phyloP scores from a whole-genome alignment of 257 asterid genomes.

The Nicotiana otophora region DNA sequence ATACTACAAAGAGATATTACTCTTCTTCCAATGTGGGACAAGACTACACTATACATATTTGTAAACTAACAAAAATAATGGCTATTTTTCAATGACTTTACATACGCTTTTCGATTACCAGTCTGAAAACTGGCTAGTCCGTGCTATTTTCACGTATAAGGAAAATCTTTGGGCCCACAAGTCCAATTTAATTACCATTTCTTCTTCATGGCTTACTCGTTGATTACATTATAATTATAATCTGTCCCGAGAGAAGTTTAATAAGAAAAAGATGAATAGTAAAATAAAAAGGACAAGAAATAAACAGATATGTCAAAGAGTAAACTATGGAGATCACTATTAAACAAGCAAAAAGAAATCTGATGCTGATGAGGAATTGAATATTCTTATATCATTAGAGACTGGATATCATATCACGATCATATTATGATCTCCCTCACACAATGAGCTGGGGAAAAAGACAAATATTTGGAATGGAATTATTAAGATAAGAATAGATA shows the following conservation, averaged over 20 bases:
- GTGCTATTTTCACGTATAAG: too few relatives aligned
- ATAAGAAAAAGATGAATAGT: not conserved
- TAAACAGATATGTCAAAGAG: not conserved
- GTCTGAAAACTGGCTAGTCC: too few relatives aligned
- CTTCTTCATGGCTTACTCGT: not conserved
- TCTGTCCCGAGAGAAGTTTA: not conserved
- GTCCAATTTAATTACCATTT: not conserved
- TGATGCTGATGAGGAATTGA: not conserved
- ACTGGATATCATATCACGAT: not conserved
- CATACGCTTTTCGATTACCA: too few relatives aligned
- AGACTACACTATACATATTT: too few relatives aligned
- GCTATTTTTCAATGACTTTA: too few relatives aligned
- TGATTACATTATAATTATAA: not conserved
- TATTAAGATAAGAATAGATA: too few relatives aligned
- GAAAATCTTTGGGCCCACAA: not conserved
- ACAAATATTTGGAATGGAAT: too few relatives aligned
- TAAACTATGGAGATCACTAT: not conserved
- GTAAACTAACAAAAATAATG: too few relatives aligned
- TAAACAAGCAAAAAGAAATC: not conserved
- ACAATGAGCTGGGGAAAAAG: too few relatives aligned
- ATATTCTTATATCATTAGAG: not conserved
- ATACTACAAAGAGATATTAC: too few relatives aligned
- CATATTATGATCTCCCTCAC: not conserved
- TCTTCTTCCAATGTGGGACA: too few relatives aligned
- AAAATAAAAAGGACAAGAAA: not conserved